phyloP scores from a whole-genome alignment of 192 early-diverging fungal genomes.

The Linnemannia schmuckeri region DNA sequence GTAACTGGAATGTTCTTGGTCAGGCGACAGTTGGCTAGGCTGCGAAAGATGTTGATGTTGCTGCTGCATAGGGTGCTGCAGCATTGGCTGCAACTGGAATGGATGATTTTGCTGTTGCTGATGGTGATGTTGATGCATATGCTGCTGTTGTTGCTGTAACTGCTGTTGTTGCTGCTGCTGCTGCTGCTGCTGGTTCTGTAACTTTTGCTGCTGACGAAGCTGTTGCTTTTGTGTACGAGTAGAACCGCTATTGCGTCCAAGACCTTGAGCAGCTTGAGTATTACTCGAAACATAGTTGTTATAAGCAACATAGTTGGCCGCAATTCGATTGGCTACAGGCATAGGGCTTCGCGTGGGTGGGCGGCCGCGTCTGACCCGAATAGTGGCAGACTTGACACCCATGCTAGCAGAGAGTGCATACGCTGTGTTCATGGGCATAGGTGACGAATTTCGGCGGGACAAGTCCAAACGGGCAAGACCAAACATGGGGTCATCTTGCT shows the following conservation, averaged over 20 bases:
- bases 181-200: slow-evolving; percentile 37
- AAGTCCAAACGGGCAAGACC: slow-evolving; percentile 44
- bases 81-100: not conserved
- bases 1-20: slow-evolving; percentile 12
- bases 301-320: slow-evolving; percentile 56
- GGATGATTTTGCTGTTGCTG: not conserved
- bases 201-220: slow-evolving; percentile 43
- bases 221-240: slow-evolving; percentile 50
- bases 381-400: slow-evolving; percentile 8
- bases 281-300: slow-evolving; percentile 58
- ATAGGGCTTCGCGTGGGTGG: slow-evolving; percentile 45
- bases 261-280: slow-evolving; percentile 49
- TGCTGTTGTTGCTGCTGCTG: slow-evolving; percentile 33
- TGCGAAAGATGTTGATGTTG: slow-evolving; percentile 26
- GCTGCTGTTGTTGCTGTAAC: slow-evolving; percentile 33
- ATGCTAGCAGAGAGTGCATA: slow-evolving; percentile 24
- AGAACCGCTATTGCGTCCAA: slow-evolving; percentile 39
- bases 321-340: slow-evolving; percentile 44
- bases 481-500: slow-evolving; percentile 55
- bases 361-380: slow-evolving; percentile 31
- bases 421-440: slow-evolving; percentile 42
- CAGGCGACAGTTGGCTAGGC: not conserved
- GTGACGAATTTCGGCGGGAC: slow-evolving; percentile 49
- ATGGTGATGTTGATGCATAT: not conserved
- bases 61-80: slow-evolving; percentile 14